Conservation (phyloP, 2,329 filamentous ascomycete genomes). For the Coniochaeta ligniaria region DNA sequence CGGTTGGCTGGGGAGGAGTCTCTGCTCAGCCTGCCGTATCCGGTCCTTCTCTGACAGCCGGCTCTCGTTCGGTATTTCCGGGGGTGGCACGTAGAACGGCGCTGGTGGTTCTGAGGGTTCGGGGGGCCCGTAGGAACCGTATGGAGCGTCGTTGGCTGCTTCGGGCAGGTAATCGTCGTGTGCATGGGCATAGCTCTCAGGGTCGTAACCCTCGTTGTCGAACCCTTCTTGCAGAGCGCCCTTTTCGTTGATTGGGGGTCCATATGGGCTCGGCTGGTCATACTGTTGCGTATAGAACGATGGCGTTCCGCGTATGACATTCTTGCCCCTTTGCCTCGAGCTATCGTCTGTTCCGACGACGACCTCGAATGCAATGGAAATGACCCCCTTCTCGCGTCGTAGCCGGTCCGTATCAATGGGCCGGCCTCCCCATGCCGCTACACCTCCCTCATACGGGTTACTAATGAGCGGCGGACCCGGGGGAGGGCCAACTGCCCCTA, state of each 20-base stretch:
- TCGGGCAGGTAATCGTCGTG: neutral
- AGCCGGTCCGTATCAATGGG: constrained; percentile 85
- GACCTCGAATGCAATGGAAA: constrained; percentile 78
- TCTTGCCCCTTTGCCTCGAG: constrained; percentile 39
- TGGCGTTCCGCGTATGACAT: constrained; percentile 9
- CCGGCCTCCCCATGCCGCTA: constrained; percentile 51
- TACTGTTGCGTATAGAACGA: constrained; percentile 13
- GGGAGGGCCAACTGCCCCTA: constrained; percentile 19
- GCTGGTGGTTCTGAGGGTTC: constrained; percentile 25
- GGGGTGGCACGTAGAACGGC: constrained; percentile 46
- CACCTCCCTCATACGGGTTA: constrained; percentile 27
- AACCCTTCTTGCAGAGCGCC: constrained; percentile 10
- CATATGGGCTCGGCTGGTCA: constrained; percentile 10
- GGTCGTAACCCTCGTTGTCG: constrained; percentile 12
- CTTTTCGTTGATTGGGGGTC: constrained; percentile 11
- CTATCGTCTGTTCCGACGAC: constrained; percentile 82
- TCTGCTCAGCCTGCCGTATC: constrained; percentile 67
- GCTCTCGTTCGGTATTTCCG: constrained; percentile 52
- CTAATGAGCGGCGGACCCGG: constrained; percentile 14
- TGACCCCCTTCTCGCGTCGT: constrained; percentile 84
- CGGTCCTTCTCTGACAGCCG: constrained; percentile 75
- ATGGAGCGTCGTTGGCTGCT: constrained; percentile 12
- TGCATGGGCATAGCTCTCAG: constrained; percentile 8
- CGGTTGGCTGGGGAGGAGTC: constrained; percentile 75
- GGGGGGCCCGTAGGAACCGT: constrained; percentile 23